phyloP scores from a whole-genome alignment of 345 rosid genomes.

The Physaria fendleri region DNA sequence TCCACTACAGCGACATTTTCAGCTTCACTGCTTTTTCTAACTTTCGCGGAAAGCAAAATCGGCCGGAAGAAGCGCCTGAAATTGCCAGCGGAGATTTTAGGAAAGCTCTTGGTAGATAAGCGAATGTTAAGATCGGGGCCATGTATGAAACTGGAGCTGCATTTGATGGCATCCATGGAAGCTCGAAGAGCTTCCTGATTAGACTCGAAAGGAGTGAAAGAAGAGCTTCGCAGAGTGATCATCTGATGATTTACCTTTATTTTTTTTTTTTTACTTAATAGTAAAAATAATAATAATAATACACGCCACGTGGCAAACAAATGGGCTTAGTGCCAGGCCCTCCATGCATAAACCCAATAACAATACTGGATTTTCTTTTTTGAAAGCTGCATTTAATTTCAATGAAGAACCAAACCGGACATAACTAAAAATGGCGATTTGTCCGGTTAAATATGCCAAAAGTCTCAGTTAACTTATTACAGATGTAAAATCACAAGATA shows the following conservation, averaged over 20 bases:
- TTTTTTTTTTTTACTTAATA: not conserved
- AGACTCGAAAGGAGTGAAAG: not conserved
- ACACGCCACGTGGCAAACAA: not conserved
- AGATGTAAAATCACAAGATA: conserved; percentile 4
- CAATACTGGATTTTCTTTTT: not conserved
- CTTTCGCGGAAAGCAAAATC: conserved; percentile 20
- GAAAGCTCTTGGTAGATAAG: not conserved
- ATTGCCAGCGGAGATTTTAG: not conserved
- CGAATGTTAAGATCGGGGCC: conserved; percentile 8
- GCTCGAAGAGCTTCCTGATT: not conserved
- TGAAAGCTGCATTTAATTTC: not conserved
- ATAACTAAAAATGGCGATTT: not conserved
- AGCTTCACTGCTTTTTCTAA: conserved; percentile 29
- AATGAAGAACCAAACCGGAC: not conserved
- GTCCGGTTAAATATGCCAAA: not conserved
- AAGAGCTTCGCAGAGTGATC: conserved; percentile 14
- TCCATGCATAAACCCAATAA: not conserved
- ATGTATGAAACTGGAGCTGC: conserved; percentile 19
- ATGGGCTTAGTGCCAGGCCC: not conserved
- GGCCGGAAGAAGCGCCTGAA: conserved; percentile 10
- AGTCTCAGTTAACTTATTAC: conserved; percentile 1
- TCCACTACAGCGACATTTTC: conserved; percentile 47
- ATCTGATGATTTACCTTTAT: conserved; percentile 15
- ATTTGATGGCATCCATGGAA: conserved; percentile 25
- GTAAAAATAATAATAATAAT: not conserved